These are phyloP conservation scores for Elsinoe fawcettii DNA, from an alignment of 2,329 filamentous ascomycete species.

Conservation along the genomic window DNA sequence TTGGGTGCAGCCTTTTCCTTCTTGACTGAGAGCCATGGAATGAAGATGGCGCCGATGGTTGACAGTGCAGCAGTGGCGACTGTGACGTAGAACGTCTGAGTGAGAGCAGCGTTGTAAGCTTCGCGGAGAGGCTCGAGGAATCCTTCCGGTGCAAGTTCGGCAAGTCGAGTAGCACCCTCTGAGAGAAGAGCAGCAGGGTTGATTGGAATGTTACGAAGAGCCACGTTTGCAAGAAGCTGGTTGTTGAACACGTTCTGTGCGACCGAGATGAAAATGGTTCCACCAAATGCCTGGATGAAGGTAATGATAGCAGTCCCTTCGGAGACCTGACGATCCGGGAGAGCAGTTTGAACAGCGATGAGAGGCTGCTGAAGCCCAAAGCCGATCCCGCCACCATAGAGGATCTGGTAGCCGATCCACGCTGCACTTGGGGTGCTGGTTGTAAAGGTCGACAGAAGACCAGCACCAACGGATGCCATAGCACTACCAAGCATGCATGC, in stretches of 20 bases:
- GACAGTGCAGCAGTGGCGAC: slow-evolving; percentile 47
- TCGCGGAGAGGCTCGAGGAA: slow-evolving; percentile 48
- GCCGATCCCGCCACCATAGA: slow-evolving; percentile 34
- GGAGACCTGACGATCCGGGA: slow-evolving; percentile 38
- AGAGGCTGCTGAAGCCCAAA: slow-evolving; percentile 42
- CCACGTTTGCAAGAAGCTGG: slow-evolving; percentile 36
- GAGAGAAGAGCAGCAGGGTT: slow-evolving; percentile 35
- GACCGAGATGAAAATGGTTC: slow-evolving; percentile 43
- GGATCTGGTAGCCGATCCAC: slow-evolving; percentile 24
- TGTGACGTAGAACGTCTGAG: slow-evolving; percentile 52
- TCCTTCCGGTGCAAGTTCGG: slow-evolving; percentile 42
- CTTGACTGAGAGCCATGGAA: slow-evolving; percentile 63
- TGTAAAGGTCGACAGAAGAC: slow-evolving; percentile 34
- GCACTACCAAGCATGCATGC: slow-evolving; percentile 21
- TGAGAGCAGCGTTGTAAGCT: slow-evolving; percentile 58
- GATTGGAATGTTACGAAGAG: slow-evolving; percentile 30
- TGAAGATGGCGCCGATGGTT: slow-evolving; percentile 46
- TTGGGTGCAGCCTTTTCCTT: slow-evolving; percentile 25
- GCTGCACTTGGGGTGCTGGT: slow-evolving; percentile 29
- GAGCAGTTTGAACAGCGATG: slow-evolving; percentile 40
- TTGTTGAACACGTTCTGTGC: slow-evolving; percentile 46
- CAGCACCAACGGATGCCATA: slow-evolving; percentile 35
- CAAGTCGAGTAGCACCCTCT: slow-evolving; percentile 53
- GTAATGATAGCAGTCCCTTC: slow-evolving; percentile 44
- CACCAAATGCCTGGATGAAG: slow-evolving; percentile 43